Base-by-base conservation (phyloP, 352 stramenopile species). In the Peronospora belbahrii region DNA sequence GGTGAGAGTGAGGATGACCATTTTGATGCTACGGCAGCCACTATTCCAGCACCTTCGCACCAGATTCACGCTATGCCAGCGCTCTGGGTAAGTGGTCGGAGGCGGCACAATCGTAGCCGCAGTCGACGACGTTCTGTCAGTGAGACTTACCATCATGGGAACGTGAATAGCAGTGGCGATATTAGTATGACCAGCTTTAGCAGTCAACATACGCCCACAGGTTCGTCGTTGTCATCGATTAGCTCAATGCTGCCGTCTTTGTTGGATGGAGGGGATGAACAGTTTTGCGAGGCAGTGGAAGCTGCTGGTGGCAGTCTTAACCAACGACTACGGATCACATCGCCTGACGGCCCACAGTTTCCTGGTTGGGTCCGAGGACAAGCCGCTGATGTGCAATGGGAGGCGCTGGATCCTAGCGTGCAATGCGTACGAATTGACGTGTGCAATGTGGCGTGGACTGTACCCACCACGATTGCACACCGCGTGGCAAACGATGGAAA, bases 391-490 rank as follows among this genome's bases (percentile, higher is more conserved):
- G 80, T 94, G 38, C 64, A 71, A 42, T 94, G 82, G 82, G 71
- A 85, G 32, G 74, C 82, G 23, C 59, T 86, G 2, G 79, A 91
- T 56, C 69, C 71, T 32, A 71, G 61, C 42, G 70, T 91, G 18
- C 52, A 76, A 38, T 75, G 53, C 46, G 79, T 93, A 52, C 78
- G 79, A 28, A 88, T 93, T 41, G 81, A 93, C 59, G 78, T 93
- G 55, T 93, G 81, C 62, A 89, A 93, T 46, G 70, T 84, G 47
- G 70, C 67, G 38, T 93, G 81, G 81, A 70, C 68, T 14, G 79
- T 88, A 35, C 78, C 79, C 11, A 88, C 81, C 13, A 85, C 74
- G 20, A 90, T 90, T 43, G 69, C 78, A 38, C 62, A 73, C 31
- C 59, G 68, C 24, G 78, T 81, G 48, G 59, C 65, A 1, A 88